Base-by-base conservation (phyloP, 2,329 filamentous ascomycete species). In the Fusarium torreyae region DNA sequence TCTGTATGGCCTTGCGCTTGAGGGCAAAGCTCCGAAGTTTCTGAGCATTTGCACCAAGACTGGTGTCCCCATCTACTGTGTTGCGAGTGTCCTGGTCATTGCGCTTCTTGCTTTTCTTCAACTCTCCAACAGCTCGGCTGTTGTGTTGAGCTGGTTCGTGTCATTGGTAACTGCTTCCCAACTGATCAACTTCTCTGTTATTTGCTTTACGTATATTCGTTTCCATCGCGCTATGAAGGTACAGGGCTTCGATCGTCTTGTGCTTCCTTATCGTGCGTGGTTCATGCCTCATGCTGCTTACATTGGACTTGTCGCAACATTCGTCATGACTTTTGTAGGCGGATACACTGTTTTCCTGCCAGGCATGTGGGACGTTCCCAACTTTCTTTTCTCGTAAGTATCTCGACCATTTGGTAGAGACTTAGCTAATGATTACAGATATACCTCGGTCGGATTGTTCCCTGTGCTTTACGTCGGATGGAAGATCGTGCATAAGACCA, bases 311-410 rank as follows among this genome's bases (percentile, higher is more conserved):
- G 76, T 82, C 0, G 88, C 86, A 26, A 92, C 89, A 2, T 86
- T 87, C 49, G 77, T 92, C 67, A 94, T 95, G 89, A 87, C 89
- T 0, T 89, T 94, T 70, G 88, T 94, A 2, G 88, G 91, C 10
- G 92, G 92, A 0, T 95, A 94, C 67, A 86, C 89, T 0, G 91
- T 94, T 2, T 96, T 95, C 73, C 77, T 94, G 45, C 89, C 91
- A 0, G 82, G 86, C 1, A 84, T 85, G 6, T 95, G 91, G 92
- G 85, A 88, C 62, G 76, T 91, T 0, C 85, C 90, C 8, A 88
- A 87, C 8, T 96, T 95, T 76, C 78, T 95, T 28, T 93, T 94
- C 78, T 91, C 89, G 78, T 89, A 71, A 82, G 85, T 81, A 8
- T 17, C 4, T 4, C 13, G 0, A 0, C 1, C 11, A 1, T 1